These are phyloP conservation scores for Tricholomella constricta DNA, from an alignment of 768 basidiomycete genomes.

Conservation along the genomic window DNA sequence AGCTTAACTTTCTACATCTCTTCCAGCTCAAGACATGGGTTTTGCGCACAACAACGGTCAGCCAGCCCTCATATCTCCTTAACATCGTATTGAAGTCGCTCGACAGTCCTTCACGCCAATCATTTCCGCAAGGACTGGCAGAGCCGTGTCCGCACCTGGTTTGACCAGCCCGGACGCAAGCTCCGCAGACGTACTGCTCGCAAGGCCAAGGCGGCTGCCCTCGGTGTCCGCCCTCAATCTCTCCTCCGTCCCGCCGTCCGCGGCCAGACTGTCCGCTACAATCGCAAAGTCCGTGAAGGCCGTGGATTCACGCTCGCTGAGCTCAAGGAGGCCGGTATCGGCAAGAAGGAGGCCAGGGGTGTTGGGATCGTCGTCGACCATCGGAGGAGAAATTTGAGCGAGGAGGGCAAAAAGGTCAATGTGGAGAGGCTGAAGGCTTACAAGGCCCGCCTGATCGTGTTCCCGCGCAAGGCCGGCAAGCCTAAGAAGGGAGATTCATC, in stretches of 20 bases:
- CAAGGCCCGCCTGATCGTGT: slow-evolving; percentile 91
- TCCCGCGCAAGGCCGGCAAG: slow-evolving; percentile 95
- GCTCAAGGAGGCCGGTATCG: slow-evolving; percentile 94
- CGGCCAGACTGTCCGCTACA: slow-evolving; percentile 96
- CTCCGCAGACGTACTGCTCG: slow-evolving; percentile 92
- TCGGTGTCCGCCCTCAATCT: slow-evolving; percentile 89
- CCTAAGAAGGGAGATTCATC: slow-evolving; percentile 94
- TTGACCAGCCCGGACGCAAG: slow-evolving; percentile 98
- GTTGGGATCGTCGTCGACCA: slow-evolving; percentile 97
- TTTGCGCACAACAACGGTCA: slow-evolving; percentile 80
- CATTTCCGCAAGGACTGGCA: slow-evolving; percentile 99
- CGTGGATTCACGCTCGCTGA: slow-evolving; percentile 95
- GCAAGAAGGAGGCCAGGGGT: slow-evolving; percentile 89
- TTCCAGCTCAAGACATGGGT: slow-evolving; percentile 65
- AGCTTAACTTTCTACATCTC: slow-evolving; percentile 10
- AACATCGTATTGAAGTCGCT: neutral
- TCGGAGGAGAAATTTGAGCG: slow-evolving; percentile 93
- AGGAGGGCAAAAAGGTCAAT: slow-evolving; percentile 95
- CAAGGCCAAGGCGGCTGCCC: slow-evolving; percentile 84
- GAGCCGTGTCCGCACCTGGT: slow-evolving; percentile 94
- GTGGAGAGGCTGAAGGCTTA: slow-evolving; percentile 93
- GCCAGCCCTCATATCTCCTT: slow-evolving; percentile 22
- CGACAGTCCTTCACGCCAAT: slow-evolving; percentile 82
- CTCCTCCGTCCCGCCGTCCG: slow-evolving; percentile 97
- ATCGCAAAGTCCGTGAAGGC: slow-evolving; percentile 95